Base-by-base conservation (phyloP, 2,329 filamentous ascomycete species). In the Cladosporium sp. region DNA sequence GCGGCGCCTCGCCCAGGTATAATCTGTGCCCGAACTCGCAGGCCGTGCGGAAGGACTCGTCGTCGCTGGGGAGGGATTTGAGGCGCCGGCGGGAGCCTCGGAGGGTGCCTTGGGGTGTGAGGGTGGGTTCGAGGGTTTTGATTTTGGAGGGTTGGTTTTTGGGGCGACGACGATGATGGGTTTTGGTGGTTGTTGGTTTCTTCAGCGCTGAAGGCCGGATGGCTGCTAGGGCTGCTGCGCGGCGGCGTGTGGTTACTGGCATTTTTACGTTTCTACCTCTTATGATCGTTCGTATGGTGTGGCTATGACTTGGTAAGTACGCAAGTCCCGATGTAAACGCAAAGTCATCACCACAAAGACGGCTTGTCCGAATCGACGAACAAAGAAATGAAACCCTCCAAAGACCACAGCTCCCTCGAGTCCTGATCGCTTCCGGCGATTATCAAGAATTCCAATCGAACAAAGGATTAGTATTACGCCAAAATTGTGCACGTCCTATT, bases 161-260 rank as follows among this genome's bases (percentile, higher is more conserved):
- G 25, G 33, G 16, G 19, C 19, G 8, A 11, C 18, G 25, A 6
- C 5, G 13, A 7, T 15, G 32, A n/a, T 15, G 35, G 12, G 20
- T 19, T 25, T 7, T 38, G 16, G 9, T 22, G 2, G 33, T 19
- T 11, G 36, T 16, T 11, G 33, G 16, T 13, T 33, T 29, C n/a
- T 47, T 47, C 9, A 47, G 33, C 4, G 35, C 22, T 7, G 43
- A 47, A 15, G 32, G 35, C 11, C 43, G 35, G 25, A 38, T 16
- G 15, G 35, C 20, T n/a, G 43, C 43, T 18, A 47, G 15, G 12
- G 35, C 35, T 19, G 43, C 43, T 15, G 43, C 22, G 20, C 43
- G 43, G 15, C 43, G 43, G 22, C 43, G 43, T 2, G 43, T 47
- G 19, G 43, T 47, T 4, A 47, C 43, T 19, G 19, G 16, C 36